Evolutionary conservation across 768 basidiomycete genomes (phyloP).

Genomic region (Termitomyces sp.): DNA sequence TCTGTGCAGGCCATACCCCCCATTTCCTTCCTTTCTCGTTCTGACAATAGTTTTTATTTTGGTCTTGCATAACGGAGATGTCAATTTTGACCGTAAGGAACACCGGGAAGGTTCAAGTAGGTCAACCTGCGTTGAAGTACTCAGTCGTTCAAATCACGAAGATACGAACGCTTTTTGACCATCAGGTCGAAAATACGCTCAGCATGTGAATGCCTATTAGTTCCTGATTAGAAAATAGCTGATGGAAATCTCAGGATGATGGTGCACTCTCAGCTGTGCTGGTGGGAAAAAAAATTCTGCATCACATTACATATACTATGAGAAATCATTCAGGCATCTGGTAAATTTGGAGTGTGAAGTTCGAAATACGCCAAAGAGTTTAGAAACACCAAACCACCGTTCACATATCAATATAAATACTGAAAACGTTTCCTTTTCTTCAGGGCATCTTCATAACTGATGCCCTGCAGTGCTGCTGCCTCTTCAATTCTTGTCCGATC

Average conservation of each 20-base stretch:
- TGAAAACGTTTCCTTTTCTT: conserved; percentile 49
- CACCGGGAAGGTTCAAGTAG: too few species aligned
- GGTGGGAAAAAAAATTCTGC: background rate
- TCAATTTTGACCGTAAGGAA: background rate
- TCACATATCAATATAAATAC: conserved; percentile 39
- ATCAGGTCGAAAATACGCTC: background rate
- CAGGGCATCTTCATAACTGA: conserved; percentile 53
- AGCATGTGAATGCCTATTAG: background rate
- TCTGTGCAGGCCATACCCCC: background rate
- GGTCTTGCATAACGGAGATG: background rate
- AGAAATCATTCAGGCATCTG: background rate
- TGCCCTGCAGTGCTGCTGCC: conserved; percentile 50
- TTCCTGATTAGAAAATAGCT: background rate
- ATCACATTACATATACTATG: background rate
- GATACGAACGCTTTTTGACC: too few species aligned
- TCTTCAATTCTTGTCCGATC: conserved; percentile 45
- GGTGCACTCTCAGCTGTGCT: background rate
- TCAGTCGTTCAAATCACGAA: too few species aligned
- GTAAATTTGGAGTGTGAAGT: background rate
- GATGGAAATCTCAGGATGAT: background rate
- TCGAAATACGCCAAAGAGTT: too few species aligned
- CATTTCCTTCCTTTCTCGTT: background rate
- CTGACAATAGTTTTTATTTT: background rate
- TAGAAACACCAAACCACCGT: background rate
- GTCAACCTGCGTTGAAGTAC: too few species aligned